Evolutionary conservation across 192 early-diverging fungal species (phyloP), one percentile per base, ranked within the genome.

Genomic region (Coemansia aciculifera): DNA sequence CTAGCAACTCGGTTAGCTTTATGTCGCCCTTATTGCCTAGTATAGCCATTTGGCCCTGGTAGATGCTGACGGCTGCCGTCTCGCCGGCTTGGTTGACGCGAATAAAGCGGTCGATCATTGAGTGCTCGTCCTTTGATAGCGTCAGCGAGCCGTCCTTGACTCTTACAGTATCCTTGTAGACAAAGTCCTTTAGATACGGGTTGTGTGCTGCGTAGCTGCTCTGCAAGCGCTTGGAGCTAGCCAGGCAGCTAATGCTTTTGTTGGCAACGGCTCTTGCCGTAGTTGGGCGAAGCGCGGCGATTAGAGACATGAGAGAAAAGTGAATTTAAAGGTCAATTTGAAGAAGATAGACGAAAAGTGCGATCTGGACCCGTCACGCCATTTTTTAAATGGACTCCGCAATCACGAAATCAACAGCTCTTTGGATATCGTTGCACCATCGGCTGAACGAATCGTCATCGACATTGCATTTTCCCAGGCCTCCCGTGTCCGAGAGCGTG

Each of bases 41-140:
- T 5, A 95, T 87, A 4, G 90, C 90, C 69, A 92, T 84, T 72
- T 98, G 96, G n/a, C 95, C 97, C 72, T 88, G 89, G 86, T 99
- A 99, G 71, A 99, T 99, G 59, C 85, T 94, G 63, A 96, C 93
- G 27, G 97, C 97, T 1, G 94, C 97, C 4, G 95, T 87, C 73
- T 99, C 97, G 32, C 97, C 97, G 4, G 97, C 95, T 56, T 98
- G 96, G 74, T 98, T 94, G 31, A 98, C 90, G n/a, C 96, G 92
- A 31, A 98, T 87, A 88, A 96, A 93, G 40, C 81, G 79, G 67
- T 86, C 86, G 15, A 93, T 84, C 49, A 88, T 43, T 11, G 85
- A 68, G 48, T 86, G 84, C 67, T 93, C 86, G 17, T 84, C 74
- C 21, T 68, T 67, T 12, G 77, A 86, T 24, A 90, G 70, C 23